phyloP scores from a whole-genome alignment of 257 asterid species.

The Coffea canephora region DNA sequence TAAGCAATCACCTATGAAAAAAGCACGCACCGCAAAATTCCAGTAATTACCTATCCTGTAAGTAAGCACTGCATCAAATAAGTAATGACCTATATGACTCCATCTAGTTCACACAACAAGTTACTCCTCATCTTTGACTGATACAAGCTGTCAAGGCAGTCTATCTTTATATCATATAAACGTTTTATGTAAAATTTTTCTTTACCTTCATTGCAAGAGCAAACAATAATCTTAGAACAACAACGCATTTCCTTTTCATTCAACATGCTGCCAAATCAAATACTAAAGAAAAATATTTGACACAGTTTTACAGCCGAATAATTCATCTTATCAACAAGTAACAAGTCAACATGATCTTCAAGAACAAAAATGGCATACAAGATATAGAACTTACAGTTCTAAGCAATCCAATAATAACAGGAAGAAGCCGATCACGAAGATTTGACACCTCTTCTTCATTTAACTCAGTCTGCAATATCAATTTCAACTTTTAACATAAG shows the following conservation, averaged over 20 bases:
- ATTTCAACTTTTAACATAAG: not conserved
- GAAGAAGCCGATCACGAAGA: constrained; percentile 87
- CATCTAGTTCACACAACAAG: not conserved
- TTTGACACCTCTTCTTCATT: constrained; percentile 74
- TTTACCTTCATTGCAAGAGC: not conserved
- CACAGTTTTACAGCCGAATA: not conserved
- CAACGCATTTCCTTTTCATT: not conserved
- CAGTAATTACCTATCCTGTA: too few species aligned
- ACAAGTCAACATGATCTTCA: constrained; percentile 12
- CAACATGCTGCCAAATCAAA: not conserved
- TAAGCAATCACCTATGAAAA: not conserved
- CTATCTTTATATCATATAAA: not conserved
- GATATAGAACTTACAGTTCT: constrained; percentile 69
- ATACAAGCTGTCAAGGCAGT: not conserved
- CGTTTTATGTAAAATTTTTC: not conserved
- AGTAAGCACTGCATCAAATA: too few species aligned
- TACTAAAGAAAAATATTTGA: not conserved
- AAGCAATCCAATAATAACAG: constrained; percentile 89
- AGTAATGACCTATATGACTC: not conserved
- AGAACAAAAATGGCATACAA: constrained; percentile 15
- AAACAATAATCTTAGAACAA: not conserved
- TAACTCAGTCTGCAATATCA: constrained; percentile 56
- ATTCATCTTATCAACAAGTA: not conserved
- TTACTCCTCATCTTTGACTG: not conserved
- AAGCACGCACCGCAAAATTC: too few species aligned